A percentile compares a stretch with the other conserved stretches of the same genome.
phyloP scores from a whole-genome alignment of 139 green algal species.

The Ettlia oleoabundans region DNA sequence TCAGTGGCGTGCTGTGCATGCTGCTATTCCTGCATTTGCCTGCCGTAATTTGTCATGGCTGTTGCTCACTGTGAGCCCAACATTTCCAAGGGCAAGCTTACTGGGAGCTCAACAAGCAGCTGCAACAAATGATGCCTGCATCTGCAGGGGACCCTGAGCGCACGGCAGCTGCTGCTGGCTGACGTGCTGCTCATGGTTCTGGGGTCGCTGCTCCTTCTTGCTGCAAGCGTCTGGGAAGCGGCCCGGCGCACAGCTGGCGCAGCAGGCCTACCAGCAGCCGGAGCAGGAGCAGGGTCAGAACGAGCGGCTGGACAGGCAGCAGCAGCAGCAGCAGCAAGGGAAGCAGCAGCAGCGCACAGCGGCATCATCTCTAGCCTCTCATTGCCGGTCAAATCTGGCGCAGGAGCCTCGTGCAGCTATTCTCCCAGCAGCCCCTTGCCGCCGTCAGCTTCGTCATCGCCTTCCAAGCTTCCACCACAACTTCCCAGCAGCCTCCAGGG shows the following conservation, averaged over 20 bases:
- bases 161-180: constrained; percentile 14
- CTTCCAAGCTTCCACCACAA: neutral
- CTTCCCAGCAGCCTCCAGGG: neutral
- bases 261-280: neutral
- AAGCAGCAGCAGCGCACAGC: neutral
- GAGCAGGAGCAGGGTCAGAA: neutral
- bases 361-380: no score
- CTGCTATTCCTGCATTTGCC: no score
- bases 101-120: no score
- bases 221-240: neutral
- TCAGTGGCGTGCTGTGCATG: no score
- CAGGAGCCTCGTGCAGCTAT: neutral
- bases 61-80: no score
- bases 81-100: no score
- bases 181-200: constrained; percentile 9
- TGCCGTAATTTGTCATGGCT: no score
- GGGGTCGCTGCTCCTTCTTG: constrained; percentile 33
- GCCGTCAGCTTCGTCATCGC: neutral
- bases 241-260: no score
- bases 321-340: neutral
- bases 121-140: neutral
- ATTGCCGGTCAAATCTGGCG: no score
- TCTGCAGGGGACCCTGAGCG: constrained; percentile 24
- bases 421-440: neutral
- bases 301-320: neutral